These are phyloP conservation scores for Bonia amplexicaulis DNA, from an alignment of 176 grass and related monocot genomes.

Conservation along the genomic window DNA sequence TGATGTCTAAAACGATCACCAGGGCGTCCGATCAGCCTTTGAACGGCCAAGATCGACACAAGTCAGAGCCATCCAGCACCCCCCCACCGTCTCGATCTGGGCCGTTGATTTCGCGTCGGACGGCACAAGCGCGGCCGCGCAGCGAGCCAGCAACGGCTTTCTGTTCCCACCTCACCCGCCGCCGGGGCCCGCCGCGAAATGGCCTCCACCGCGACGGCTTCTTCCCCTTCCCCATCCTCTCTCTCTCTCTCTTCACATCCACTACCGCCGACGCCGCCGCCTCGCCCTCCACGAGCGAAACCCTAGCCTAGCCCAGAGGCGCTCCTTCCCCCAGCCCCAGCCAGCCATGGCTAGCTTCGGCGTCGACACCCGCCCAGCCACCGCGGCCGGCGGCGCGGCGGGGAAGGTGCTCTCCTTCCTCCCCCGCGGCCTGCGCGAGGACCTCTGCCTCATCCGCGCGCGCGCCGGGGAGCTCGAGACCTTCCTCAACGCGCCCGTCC, in stretches of 20 bases:
- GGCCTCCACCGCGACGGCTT: constrained; percentile 9
- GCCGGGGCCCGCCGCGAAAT: constrained; percentile 40
- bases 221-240: neutral
- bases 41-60: neutral
- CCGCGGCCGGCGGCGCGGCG: neutral
- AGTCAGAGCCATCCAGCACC: neutral
- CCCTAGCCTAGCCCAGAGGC: neutral
- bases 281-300: neutral
- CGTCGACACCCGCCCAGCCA: constrained; percentile 50
- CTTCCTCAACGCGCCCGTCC: constrained; percentile 57
- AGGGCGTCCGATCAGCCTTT: neutral
- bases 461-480: constrained; percentile 72
- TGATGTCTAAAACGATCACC: neutral
- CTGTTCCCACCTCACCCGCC: neutral
- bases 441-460: constrained; percentile 73
- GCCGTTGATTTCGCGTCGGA: neutral
- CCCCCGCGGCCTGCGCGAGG: constrained; percentile 68
- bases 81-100: neutral
- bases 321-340: neutral
- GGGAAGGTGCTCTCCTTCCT: constrained; percentile 74
- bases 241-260: neutral
- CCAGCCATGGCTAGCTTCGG: constrained; percentile 58
- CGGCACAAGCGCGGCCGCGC: neutral
- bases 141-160: neutral
- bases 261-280: neutral